Percentiles rank a stretch among this genome's conserved stretches.
Evolutionary conservation across 2,329 filamentous ascomycete species (phyloP).

Genomic region (Mollisia scopiformis): DNA sequence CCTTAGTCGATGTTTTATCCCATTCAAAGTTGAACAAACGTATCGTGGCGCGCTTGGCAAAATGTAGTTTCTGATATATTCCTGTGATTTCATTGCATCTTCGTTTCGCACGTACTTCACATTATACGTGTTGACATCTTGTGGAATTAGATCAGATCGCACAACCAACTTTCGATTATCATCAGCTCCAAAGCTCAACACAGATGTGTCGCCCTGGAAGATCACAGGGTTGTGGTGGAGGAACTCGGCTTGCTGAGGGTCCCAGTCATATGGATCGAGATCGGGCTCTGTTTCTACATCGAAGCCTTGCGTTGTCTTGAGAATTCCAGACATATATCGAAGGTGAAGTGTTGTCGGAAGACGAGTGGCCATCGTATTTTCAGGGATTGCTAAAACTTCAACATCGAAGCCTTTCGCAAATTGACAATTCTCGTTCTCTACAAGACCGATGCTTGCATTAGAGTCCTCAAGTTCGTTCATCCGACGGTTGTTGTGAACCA

Average conservation of each 20-base stretch:
- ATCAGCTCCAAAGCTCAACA: too few relatives aligned
- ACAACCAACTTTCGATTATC: too few relatives aligned
- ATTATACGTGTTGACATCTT: too few relatives aligned
- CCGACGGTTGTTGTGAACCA: background rate
- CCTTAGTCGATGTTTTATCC: slow-evolving; percentile 65
- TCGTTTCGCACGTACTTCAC: too few relatives aligned
- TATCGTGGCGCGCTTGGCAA: background rate
- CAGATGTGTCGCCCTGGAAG: too few relatives aligned
- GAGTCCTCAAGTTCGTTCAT: background rate
- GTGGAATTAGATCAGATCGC: too few relatives aligned
- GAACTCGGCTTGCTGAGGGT: too few relatives aligned
- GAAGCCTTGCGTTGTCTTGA: too few relatives aligned
- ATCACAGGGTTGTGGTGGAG: too few relatives aligned
- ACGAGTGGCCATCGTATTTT: background rate
- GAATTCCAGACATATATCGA: background rate
- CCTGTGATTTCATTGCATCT: background rate
- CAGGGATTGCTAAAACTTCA: background rate
- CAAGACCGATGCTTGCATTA: background rate
- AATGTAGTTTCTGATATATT: background rate
- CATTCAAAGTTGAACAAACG: background rate
- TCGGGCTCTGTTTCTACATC: too few relatives aligned
- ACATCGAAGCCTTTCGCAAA: background rate
- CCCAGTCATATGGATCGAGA: too few relatives aligned
- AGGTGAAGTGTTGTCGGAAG: background rate
- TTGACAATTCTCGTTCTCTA: background rate